Conservation (phyloP, 148 eudicot species). For the Suaeda aralocaspica region DNA sequence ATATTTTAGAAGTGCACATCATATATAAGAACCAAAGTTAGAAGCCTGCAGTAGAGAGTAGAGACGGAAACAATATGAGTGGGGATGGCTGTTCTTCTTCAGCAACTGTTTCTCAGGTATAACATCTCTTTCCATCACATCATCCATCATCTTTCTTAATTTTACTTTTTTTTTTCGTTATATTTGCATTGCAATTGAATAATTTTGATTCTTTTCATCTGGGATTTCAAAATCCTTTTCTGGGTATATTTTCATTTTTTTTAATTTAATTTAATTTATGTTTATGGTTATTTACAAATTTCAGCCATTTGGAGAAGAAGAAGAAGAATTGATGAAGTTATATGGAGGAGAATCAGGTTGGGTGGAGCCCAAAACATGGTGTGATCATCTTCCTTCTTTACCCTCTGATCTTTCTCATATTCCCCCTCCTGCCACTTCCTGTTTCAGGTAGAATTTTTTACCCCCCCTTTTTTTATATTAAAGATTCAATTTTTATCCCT, state of each 20-base stretch:
- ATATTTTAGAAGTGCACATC: too few species aligned
- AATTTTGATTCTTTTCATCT: not conserved
- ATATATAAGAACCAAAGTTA: too few species aligned
- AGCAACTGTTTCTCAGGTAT: not conserved
- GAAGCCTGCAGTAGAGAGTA: too few species aligned
- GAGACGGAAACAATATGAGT: not conserved
- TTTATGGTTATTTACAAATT: too few species aligned
- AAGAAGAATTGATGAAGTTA: constrained; percentile 25
- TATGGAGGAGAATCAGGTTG: constrained; percentile 41
- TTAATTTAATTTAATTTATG: too few species aligned
- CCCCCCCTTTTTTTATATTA: not conserved
- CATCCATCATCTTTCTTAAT: not conserved
- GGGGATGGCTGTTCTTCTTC: constrained; percentile 1
- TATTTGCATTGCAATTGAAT: not conserved
- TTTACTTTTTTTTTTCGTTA: not conserved
- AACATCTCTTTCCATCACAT: not conserved
- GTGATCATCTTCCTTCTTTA: constrained; percentile 37
- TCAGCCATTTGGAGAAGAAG: constrained; percentile 15
- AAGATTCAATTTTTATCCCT: too few species aligned
- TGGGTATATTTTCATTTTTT: not conserved
- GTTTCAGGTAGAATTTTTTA: constrained; percentile 36
- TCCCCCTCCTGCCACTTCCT: constrained; percentile 33
- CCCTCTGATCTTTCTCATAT: constrained; percentile 35
- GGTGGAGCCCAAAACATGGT: constrained; percentile 44
- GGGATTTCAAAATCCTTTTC: not conserved